These are phyloP conservation scores for Coemansia sp. DNA, from an alignment of 192 early-diverging fungal genomes.

Conservation along the genomic window DNA sequence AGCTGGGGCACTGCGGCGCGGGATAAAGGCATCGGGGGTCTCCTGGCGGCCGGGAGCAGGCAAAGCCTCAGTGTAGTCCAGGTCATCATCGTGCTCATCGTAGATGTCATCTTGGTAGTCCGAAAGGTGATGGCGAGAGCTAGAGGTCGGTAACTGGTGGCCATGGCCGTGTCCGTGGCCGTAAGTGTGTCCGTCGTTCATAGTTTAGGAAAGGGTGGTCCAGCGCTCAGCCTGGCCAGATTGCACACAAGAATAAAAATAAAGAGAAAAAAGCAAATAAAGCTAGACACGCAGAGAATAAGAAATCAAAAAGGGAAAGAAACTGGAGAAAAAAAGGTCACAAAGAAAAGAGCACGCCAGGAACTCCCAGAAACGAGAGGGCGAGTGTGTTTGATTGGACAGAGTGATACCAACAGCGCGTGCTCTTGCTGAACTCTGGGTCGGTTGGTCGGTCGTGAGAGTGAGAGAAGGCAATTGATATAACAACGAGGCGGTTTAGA, in stretches of 20 bases:
- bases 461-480: not conserved
- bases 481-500: not conserved
- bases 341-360: slow-evolving; percentile 9
- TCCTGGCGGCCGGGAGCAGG: slow-evolving; percentile 11
- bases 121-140: slow-evolving; percentile 12
- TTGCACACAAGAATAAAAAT: slow-evolving; percentile 10
- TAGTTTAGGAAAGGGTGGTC: slow-evolving; percentile 21
- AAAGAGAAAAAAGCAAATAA: slow-evolving; percentile 17
- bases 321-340: slow-evolving; percentile 1
- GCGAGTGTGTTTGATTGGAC: not conserved
- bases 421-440: not conserved
- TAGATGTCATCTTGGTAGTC: slow-evolving; percentile 38
- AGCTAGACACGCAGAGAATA: not conserved
- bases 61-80: slow-evolving; percentile 23
- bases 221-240: slow-evolving; percentile 5
- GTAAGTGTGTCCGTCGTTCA: slow-evolving; percentile 39
- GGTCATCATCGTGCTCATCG: slow-evolving; percentile 37
- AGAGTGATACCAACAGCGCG: not conserved
- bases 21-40: slow-evolving; percentile 46
- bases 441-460: not conserved
- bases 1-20: slow-evolving; percentile 51
- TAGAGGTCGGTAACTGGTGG: slow-evolving; percentile 9
- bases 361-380: slow-evolving; percentile 3
- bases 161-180: slow-evolving; percentile 17
- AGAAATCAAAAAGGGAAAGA: slow-evolving; percentile 3